Conservation (phyloP, 306 rosid genomes). For the Vigna angularis region DNA sequence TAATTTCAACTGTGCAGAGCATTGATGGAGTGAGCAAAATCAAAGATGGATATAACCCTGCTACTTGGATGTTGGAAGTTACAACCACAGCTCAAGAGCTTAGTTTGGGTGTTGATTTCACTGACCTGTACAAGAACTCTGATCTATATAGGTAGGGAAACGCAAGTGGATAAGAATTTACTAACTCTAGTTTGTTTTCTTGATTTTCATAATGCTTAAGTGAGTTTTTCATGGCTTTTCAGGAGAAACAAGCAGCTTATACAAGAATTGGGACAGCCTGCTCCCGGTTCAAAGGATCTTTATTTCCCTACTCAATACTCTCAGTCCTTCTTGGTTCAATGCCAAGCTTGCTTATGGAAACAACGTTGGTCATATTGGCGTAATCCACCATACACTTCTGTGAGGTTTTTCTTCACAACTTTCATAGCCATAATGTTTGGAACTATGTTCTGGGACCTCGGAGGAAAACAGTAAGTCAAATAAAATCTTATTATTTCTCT, state of each 20-base stretch:
- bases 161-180: constrained; percentile 1
- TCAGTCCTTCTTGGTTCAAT: constrained; percentile 65
- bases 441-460: constrained; percentile 58
- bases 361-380: constrained; percentile 67
- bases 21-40: constrained; percentile 68
- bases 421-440: constrained; percentile 54
- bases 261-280: constrained; percentile 64
- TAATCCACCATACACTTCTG: constrained; percentile 61
- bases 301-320: constrained; percentile 66
- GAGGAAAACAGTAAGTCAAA: constrained; percentile 49
- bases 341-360: constrained; percentile 88
- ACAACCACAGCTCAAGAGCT: constrained; percentile 68
- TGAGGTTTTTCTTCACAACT: constrained; percentile 54
- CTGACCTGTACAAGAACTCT: constrained; percentile 63
- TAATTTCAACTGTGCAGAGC: constrained; percentile 44
- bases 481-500: not conserved
- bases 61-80: constrained; percentile 94
- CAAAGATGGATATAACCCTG: constrained; percentile 84
- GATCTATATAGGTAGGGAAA: constrained; percentile 56
- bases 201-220: constrained; percentile 34
- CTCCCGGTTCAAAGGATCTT: constrained; percentile 68
- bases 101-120: constrained; percentile 64
- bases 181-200: not conserved
- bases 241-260: constrained; percentile 86
- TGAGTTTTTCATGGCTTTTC: constrained; percentile 23